A percentile compares a stretch with the other conserved stretches of the same genome.
These are phyloP conservation scores for Taiozyma sp. DNA, from an alignment of 1,139 yeast genomes.

Conservation along the genomic window DNA sequence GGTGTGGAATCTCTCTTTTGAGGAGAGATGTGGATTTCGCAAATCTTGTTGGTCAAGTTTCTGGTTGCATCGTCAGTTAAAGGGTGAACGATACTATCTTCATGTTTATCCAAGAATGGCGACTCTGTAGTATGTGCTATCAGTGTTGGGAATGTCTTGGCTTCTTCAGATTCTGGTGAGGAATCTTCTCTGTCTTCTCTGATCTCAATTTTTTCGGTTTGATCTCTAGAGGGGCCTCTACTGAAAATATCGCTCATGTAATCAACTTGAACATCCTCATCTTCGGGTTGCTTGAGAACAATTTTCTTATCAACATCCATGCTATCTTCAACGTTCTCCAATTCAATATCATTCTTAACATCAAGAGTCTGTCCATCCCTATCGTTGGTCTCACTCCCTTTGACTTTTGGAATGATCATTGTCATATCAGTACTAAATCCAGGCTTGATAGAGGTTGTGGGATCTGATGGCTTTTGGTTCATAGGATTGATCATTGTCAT, in stretches of 20 bases:
- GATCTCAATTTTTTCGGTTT: conserved; percentile 4
- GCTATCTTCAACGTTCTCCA: conserved; percentile 1
- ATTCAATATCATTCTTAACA: not conserved
- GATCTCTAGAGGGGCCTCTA: conserved; percentile 4
- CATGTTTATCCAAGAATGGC: conserved; percentile 19
- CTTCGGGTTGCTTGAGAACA: conserved; percentile 1
- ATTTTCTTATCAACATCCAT: conserved; percentile 4
- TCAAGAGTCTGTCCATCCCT: not conserved
- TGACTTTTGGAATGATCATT: conserved; percentile 11
- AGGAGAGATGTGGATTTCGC: conserved; percentile 22
- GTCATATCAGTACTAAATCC: conserved; percentile 16
- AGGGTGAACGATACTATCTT: conserved; percentile 4
- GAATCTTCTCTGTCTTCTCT: conserved; percentile 1
- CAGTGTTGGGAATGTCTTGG: conserved; percentile 18
- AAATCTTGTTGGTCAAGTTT: conserved; percentile 17
- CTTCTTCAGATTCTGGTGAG: conserved; percentile 3
- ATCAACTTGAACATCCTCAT: conserved; percentile 7
- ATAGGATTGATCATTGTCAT: conserved; percentile 37
- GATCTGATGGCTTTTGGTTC: conserved; percentile 21
- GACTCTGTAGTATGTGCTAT: conserved; percentile 21
- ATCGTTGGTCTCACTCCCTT: conserved; percentile 1
- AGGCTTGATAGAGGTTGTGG: conserved; percentile 9
- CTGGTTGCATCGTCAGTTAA: conserved; percentile 16
- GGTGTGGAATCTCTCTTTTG: conserved; percentile 7
- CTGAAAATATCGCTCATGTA: conserved; percentile 22